These are phyloP conservation scores for Bryoerythrophyllum caledonicum DNA, from an alignment of 225 moss, liverwort and hornwort species.

Conservation along the genomic window DNA sequence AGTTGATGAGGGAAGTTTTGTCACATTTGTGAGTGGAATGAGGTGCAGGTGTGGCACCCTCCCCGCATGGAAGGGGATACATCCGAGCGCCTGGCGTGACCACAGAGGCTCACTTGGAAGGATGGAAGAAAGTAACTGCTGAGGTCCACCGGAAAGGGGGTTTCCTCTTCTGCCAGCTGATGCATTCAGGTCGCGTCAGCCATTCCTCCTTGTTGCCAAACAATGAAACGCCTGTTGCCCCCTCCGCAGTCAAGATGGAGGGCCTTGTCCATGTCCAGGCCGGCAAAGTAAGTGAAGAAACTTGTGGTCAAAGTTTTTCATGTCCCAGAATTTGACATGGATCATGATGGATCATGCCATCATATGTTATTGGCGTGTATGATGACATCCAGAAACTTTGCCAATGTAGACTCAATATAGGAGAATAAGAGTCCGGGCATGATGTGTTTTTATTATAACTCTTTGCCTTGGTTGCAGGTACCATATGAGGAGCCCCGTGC, in stretches of 20 bases:
- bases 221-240: neutral
- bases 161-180: constrained; percentile 5
- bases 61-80: neutral
- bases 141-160: constrained; percentile 4
- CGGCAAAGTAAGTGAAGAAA: constrained; percentile 11
- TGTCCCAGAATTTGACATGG: neutral
- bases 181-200: neutral
- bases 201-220: neutral
- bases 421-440: neutral
- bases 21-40: neutral
- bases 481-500: constrained; percentile 7
- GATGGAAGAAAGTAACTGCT: constrained; percentile 1
- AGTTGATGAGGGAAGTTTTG: neutral
- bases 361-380: neutral
- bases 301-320: neutral
- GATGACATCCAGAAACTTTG: neutral
- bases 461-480: neutral
- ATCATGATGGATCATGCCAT: neutral
- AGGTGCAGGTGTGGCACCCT: neutral
- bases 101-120: neutral
- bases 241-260: neutral
- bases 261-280: neutral
- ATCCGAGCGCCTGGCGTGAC: neutral
- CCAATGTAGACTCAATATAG: neutral
- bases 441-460: neutral